A percentile compares a stretch with the other conserved stretches of the same genome.
phyloP scores from a whole-genome alignment of 208 protist species.

The Acanthamoeba castellanii region DNA sequence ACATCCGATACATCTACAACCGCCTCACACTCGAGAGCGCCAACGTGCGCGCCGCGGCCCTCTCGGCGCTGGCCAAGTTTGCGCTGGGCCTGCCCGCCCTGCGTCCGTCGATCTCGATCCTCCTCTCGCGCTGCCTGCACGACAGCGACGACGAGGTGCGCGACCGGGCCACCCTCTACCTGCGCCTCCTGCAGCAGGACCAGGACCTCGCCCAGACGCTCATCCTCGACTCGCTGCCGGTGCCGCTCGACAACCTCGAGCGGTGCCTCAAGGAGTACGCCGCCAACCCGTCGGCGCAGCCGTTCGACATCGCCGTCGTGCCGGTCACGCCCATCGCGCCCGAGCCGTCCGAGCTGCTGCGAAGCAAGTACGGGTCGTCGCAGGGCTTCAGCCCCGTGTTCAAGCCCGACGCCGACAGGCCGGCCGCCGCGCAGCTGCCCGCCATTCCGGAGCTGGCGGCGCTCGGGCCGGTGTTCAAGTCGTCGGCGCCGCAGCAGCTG shows the following conservation, averaged over 20 bases:
- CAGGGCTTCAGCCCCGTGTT: not conserved
- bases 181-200: slow-evolving; percentile 91
- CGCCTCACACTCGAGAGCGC: slow-evolving; percentile 94
- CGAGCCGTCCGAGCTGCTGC: not conserved
- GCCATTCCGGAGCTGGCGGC: slow-evolving; percentile 88
- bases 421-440: not conserved
- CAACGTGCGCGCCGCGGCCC: slow-evolving; percentile 95
- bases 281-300: not conserved
- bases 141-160: slow-evolving; percentile 99
- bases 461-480: slow-evolving; percentile 86
- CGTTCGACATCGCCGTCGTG: slow-evolving; percentile 77
- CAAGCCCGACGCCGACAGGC: not conserved
- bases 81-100: slow-evolving; percentile 93
- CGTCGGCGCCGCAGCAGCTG: slow-evolving; percentile 91
- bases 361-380: not conserved
- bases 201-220: slow-evolving; percentile 82
- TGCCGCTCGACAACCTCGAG: slow-evolving; percentile 80
- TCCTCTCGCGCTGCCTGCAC: slow-evolving; percentile 93
- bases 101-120: slow-evolving; percentile 91
- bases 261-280: slow-evolving; percentile 76
- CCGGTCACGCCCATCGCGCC: not conserved
- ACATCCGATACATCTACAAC: slow-evolving; percentile 98
- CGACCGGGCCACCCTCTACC: slow-evolving; percentile 96
- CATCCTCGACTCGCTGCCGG: slow-evolving; percentile 61
- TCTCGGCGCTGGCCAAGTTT: slow-evolving; percentile 98